Evolutionary conservation across 2,329 filamentous ascomycete genomes (phyloP).

Genomic region (Exophiala alcalophila): DNA sequence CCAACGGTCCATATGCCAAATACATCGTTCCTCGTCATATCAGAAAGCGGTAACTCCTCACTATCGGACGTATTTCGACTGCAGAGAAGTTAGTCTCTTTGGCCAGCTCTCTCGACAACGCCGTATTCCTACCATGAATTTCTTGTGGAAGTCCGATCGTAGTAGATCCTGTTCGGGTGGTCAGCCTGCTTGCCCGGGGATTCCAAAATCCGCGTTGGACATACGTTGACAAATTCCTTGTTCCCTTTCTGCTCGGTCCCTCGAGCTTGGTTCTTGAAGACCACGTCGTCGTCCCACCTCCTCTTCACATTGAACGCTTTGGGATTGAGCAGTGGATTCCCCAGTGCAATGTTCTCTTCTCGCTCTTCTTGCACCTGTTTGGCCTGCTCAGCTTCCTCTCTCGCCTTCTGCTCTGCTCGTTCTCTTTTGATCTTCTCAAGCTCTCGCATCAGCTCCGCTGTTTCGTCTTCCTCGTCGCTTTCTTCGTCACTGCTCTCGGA

Average conservation of each 20-base stretch:
- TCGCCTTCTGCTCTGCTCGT: conserved; percentile 74
- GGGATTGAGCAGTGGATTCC: conserved; percentile 84
- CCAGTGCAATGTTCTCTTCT: conserved; percentile 83
- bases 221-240: conserved; percentile 93
- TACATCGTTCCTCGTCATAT: no score
- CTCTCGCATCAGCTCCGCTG: conserved; percentile 85
- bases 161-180: conserved; percentile 70
- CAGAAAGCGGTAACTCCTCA: no score
- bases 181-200: conserved; percentile 11
- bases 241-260: conserved; percentile 89
- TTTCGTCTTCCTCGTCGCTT: conserved; percentile 74
- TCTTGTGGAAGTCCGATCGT: conserved; percentile 93
- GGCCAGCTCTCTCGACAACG: not conserved
- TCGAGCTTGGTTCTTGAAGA: conserved; percentile 97
- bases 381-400: conserved; percentile 76
- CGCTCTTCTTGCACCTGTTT: conserved; percentile 77
- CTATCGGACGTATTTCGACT: conserved; percentile 53
- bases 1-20: no score
- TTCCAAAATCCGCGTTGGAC: conserved; percentile 35
- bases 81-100: conserved; percentile 20
- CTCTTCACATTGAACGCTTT: conserved; percentile 85
- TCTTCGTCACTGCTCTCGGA: conserved; percentile 63
- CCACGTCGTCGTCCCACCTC: conserved; percentile 96
- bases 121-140: conserved; percentile 72
- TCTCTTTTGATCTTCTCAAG: conserved; percentile 91